A percentile compares a stretch with the other conserved stretches of the same genome.
These are phyloP conservation scores for Orbilia blumenaviensis DNA, from an alignment of 2,329 filamentous ascomycete species.

Conservation along the genomic window DNA sequence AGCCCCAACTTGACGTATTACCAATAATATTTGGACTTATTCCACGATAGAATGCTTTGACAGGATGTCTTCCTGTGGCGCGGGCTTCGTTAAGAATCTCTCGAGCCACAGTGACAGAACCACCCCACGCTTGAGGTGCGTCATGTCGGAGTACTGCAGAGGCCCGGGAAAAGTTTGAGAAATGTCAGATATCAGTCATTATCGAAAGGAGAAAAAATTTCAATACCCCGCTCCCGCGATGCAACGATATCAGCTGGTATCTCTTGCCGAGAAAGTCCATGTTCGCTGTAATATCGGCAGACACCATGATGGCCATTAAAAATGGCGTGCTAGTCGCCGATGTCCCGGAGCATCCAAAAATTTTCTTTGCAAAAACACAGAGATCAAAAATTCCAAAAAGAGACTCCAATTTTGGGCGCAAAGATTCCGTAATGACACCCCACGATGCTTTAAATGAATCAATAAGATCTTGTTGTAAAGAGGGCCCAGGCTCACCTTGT, in stretches of 20 bases:
- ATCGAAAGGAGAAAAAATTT: background rate
- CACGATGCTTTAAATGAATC: background rate
- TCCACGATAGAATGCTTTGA: conserved; percentile 78
- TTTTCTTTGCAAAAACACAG: conserved; percentile 55
- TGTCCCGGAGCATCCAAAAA: conserved; percentile 65
- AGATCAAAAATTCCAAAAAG: background rate
- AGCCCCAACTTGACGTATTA: conserved; percentile 87
- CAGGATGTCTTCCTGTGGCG: conserved; percentile 39
- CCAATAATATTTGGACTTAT: conserved; percentile 89
- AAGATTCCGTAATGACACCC: background rate
- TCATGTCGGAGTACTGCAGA: conserved; percentile 41
- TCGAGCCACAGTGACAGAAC: conserved; percentile 42
- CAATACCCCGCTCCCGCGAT: background rate
- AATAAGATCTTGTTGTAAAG: background rate
- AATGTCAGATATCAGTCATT: conserved; percentile 25
- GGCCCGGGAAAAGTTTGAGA: background rate
- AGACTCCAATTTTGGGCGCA: background rate
- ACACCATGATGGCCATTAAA: background rate
- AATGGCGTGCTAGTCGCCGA: conserved; percentile 59
- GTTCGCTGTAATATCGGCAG: background rate
- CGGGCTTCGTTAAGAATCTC: conserved; percentile 39
- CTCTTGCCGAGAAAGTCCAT: conserved; percentile 5
- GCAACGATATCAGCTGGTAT: conserved; percentile 26
- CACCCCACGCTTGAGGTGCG: conserved; percentile 43
- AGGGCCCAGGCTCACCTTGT: conserved; percentile 70